Conservation (phyloP, 23 red algal genomes). For the Gracilaria caudata region DNA sequence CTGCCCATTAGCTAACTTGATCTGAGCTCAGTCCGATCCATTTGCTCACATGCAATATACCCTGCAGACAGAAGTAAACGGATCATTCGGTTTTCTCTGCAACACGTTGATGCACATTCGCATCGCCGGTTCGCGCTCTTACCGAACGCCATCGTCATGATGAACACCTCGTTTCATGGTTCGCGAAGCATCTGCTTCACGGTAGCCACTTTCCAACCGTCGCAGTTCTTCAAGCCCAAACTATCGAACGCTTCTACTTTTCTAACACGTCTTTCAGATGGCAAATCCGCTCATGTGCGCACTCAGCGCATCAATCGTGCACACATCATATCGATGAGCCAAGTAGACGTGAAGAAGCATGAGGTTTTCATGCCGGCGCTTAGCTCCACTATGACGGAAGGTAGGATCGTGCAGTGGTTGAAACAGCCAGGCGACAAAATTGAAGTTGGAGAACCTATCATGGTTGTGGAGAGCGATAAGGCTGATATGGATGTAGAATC, state of each 20-base stretch:
- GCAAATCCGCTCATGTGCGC: not conserved
- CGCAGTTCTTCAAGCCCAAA: not conserved
- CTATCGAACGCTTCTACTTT: not conserved
- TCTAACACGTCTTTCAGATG: not conserved
- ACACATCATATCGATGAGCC: slow-evolving; percentile 22
- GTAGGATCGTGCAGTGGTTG: slow-evolving; percentile 95
- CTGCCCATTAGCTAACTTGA: not conserved
- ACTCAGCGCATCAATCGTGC: not conserved
- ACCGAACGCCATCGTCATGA: not conserved
- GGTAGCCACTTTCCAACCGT: not conserved
- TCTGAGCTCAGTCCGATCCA: slow-evolving; percentile 16
- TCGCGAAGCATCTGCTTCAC: not conserved
- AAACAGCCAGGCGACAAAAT: slow-evolving; percentile 89
- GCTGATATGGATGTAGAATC: slow-evolving; percentile 99
- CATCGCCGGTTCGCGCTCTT: not conserved
- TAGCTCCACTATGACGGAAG: slow-evolving; percentile 99
- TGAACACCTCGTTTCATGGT: not conserved
- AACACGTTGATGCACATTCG: too few relatives aligned
- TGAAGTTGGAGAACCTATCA: slow-evolving; percentile 80
- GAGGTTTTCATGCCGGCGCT: slow-evolving; percentile 99
- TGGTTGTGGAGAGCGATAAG: slow-evolving; percentile 99
- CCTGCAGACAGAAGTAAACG: too few relatives aligned
- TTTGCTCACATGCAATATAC: not conserved
- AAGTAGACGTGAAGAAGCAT: slow-evolving; percentile 70
- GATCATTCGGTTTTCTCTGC: too few relatives aligned